Evolutionary conservation across 108 stramenopile species (phyloP).

Genomic region (Cyclostephanos tholiformis): DNA sequence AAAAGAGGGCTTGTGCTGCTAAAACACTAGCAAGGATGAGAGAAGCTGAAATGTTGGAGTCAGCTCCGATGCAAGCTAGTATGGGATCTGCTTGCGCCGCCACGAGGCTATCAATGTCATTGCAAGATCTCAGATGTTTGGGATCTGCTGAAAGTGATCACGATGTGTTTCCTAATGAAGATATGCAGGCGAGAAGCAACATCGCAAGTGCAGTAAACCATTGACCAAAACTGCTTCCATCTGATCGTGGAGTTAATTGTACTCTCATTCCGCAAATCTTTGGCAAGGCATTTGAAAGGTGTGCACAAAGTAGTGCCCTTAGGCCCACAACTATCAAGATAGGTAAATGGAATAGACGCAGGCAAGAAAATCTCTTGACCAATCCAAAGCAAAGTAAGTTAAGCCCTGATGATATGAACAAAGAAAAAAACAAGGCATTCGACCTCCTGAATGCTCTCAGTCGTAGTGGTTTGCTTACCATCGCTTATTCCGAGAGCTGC

Average conservation of each 20-base stretch:
- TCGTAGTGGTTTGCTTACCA: conserved; percentile 76
- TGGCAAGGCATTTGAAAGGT: conserved; percentile 59
- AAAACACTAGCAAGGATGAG: too few species aligned
- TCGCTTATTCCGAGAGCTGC: conserved; percentile 69
- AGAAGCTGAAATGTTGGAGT: too few species aligned
- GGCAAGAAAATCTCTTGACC: conserved; percentile 61
- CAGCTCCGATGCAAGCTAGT: too few species aligned
- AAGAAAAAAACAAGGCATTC: conserved; percentile 75
- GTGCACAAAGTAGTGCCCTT: conserved; percentile 55
- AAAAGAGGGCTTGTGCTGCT: too few species aligned
- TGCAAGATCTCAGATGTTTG: too few species aligned
- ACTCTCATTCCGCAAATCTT: conserved; percentile 69
- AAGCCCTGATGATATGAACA: conserved; percentile 39
- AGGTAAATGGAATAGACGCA: conserved; percentile 49
- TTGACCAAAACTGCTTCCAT: neutral
- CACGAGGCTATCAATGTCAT: too few species aligned
- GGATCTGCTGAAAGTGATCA: too few species aligned
- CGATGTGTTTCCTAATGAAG: too few species aligned
- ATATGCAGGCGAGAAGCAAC: too few species aligned
- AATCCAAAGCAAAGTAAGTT: conserved; percentile 24
- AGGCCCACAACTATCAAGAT: conserved; percentile 70
- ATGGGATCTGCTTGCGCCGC: too few species aligned
- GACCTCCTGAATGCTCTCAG: conserved; percentile 84
- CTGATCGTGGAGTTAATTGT: conserved; percentile 37
- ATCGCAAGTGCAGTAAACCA: neutral